Base-by-base conservation (phyloP, 176 grass and related monocot genomes). In the Pharus latifolius region DNA sequence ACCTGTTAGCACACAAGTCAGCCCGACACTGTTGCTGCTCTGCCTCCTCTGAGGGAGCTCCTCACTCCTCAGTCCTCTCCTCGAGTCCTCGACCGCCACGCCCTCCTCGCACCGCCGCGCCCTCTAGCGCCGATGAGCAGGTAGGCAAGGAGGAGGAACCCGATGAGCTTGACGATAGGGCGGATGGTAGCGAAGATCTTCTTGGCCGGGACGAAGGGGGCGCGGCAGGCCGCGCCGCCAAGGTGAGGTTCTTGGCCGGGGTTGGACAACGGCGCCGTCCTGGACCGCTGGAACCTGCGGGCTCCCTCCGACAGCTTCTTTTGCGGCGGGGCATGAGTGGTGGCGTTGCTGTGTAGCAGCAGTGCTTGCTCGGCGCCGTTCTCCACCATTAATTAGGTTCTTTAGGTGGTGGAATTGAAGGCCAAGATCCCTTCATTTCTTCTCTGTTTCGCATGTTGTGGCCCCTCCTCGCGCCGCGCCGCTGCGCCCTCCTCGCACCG, bases 141-240 rank as follows among this genome's bases (percentile, higher is more conserved):
- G 70, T 91, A 90, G 22, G 77, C 55, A 0, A 85, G 16, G 44
- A 96, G 80, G 12, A 82, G 79, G 5, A 84, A 4, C 25, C 78
- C 74, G 23, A 83, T 80, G 65, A 79, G 78, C 2, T 51, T 8
- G 68, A 96, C 66, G 52, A 80, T 72, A 35, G 83, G 83, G 13
- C 76, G 47, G 18, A 20, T 12, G 38, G 40, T 16, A 17, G 7
- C 9, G 26, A 82, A 37, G 2, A 74, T 5, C 3, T 17, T 47
- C 42, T 49, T 74, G 30, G 52, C 45, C 3, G 16, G 23, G 15
- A 8, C 37, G 13, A 5, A 11, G 22, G 3, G 10, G 26, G 2
- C 1, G 18, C 3, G 12, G 17, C 32, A 1, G 15, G 14, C 14
- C 1, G 22, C 11, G 6, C 23, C 20, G 40, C 56, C 7, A 14